These are phyloP conservation scores for Colletotrichum musicola DNA, from an alignment of 2,329 filamentous ascomycete species.

Conservation along the genomic window DNA sequence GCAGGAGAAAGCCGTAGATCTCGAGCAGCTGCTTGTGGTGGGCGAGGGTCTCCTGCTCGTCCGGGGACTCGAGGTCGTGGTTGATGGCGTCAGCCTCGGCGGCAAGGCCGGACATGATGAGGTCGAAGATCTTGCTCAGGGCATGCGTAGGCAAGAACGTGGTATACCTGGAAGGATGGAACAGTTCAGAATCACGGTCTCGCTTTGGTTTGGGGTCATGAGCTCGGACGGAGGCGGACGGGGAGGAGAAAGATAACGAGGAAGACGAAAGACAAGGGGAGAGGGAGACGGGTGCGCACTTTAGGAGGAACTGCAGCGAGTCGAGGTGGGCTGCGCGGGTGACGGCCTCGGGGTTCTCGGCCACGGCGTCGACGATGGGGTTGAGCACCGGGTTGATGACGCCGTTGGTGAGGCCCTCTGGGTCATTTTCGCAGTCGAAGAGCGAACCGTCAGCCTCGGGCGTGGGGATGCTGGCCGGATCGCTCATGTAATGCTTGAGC, in stretches of 20 bases:
- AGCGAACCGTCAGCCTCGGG: conserved; percentile 87
- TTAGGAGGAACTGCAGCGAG: conserved; percentile 94
- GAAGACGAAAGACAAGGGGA: conserved; percentile 42
- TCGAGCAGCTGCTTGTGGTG: conserved; percentile 94
- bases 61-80: conserved; percentile 84
- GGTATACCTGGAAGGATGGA: conserved; percentile 80
- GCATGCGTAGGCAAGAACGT: conserved; percentile 82
- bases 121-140: conserved; percentile 92
- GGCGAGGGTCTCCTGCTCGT: conserved; percentile 88
- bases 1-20: conserved; percentile 92
- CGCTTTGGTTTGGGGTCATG: not conserved
- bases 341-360: conserved; percentile 91
- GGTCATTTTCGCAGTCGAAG: conserved; percentile 92
- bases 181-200: conserved; percentile 65
- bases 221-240: conserved; percentile 38
- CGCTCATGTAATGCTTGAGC: conserved; percentile 96
- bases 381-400: conserved; percentile 90
- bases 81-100: conserved; percentile 88
- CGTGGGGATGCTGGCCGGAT: conserved; percentile 85
- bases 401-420: conserved; percentile 82
- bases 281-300: conserved; percentile 79
- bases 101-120: conserved; percentile 87
- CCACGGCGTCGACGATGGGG: conserved; percentile 91
- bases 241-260: conserved; percentile 45
- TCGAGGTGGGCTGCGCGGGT: conserved; percentile 85